Conservation (phyloP, 306 rosid genomes). For the Acacia confusa region DNA sequence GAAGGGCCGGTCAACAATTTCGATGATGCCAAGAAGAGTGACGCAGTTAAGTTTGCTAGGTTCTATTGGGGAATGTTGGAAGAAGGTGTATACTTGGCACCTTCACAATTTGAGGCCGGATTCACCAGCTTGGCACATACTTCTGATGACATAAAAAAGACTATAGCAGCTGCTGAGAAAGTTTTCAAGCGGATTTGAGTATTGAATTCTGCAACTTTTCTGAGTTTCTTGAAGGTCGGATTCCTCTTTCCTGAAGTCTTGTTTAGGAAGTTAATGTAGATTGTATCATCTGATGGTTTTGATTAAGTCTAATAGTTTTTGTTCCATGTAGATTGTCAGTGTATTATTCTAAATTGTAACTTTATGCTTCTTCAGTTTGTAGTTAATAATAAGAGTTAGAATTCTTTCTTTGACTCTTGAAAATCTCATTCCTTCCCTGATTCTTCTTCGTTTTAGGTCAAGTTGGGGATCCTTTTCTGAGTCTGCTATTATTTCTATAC, state of each 20-base stretch:
- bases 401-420: not conserved
- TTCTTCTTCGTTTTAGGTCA: not conserved
- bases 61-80: slow-evolving; percentile 88
- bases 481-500: not conserved
- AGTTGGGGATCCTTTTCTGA: not conserved
- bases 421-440: slow-evolving; percentile 4
- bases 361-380: not conserved
- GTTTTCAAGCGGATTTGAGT: slow-evolving; percentile 68
- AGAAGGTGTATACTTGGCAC: slow-evolving; percentile 94
- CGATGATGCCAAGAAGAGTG: slow-evolving; percentile 82
- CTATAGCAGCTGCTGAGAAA: slow-evolving; percentile 93
- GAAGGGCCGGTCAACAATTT: slow-evolving; percentile 90
- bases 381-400: slow-evolving; percentile 20
- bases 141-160: slow-evolving; percentile 73
- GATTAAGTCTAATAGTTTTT: slow-evolving; percentile 26
- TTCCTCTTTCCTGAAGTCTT: not conserved
- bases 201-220: slow-evolving; percentile 24
- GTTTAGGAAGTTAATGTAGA: slow-evolving; percentile 40
- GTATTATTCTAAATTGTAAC: slow-evolving; percentile 14
- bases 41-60: slow-evolving; percentile 69
- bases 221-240: slow-evolving; percentile 14
- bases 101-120: slow-evolving; percentile 97
- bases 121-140: slow-evolving; percentile 93
- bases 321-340: slow-evolving; percentile 24
- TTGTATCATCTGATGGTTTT: slow-evolving; percentile 9